Evolutionary conservation across 2,329 filamentous ascomycete genomes (phyloP), one percentile per base, ranked within the genome.

Genomic region (Trichoderma citrinoviride): DNA sequence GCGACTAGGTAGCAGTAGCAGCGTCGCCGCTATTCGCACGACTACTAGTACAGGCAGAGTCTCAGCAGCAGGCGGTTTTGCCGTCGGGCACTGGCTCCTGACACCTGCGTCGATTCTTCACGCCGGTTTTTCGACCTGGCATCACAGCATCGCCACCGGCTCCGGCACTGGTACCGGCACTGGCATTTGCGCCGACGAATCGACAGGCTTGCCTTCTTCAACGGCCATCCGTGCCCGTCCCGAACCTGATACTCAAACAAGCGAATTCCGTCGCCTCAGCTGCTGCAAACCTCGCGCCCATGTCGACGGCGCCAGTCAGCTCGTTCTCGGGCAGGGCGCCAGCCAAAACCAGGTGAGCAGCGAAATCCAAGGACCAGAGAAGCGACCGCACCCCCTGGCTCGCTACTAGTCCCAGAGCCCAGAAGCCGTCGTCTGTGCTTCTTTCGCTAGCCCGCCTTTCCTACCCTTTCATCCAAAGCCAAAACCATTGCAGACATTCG

Each of bases 141-240:
- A 14, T 37, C 33, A 37, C 33, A 37, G 33, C 33, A 37, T 37
- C 33, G 33, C 33, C 33, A 37, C 33, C 33, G 33, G 55, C 33
- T 14, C 33, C 33, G 33, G 55, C 55, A 43, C 47, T 25, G 21
- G 27, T 25, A 29, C 29, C n/a, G 25, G 49, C 49, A 19, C 43
- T 46, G 41, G 29, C 33, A 54, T 54, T 62, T 21, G 46, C 58
- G 23, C 27, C 44, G 47, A 43, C 60, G 49, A 43, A 50, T 50
- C 47, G 47, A 50, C 21, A 49, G 29, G 8, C 47, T 17, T 77
- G 83, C 29, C 49, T 40, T 8, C 41, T 29, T 67, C 60, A 67
- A 65, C 29, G 67, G 65, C 66, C 58, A 66, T 64, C 77, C 78
- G 83, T 84, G 82, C 82, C 82, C 77, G 82, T 83, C 82, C 82